Base-by-base conservation (phyloP, 768 basidiomycete genomes). In the Panaeolus papilionaceus region DNA sequence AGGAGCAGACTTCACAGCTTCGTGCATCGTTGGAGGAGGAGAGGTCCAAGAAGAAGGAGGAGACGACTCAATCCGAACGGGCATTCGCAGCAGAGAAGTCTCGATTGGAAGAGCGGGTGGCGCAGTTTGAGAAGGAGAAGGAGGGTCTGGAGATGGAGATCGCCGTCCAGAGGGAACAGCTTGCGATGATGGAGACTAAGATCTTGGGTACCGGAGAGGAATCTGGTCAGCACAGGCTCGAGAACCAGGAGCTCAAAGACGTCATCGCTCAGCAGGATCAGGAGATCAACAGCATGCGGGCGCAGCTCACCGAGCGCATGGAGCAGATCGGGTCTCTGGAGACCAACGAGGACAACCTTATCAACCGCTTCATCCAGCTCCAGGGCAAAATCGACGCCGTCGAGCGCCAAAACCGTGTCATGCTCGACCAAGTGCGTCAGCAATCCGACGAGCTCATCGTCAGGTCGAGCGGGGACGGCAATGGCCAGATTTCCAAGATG, bases 341-440 rank as follows among this genome's bases (percentile, higher is more conserved):
- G 33, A 63, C 61, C 47, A 69, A 68, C 44, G 68, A 71, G 65
- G 67, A 72, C 18, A 69, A 70, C 28, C 42, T 76, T 11, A 64
- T 70, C 16, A 67, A 71, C 11, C 71, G 75, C 33, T 70, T 75
- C 20, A 66, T 74, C 44, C 69, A 72, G 16, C 65, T 75, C 28
- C 75, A 72, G 39, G 63, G 67, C 20, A 71, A 64, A 64, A 47
- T 70, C 28, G 70, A 71, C 66, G 64, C 72, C 11, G 68, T 71
- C 26, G 71, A 73, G 38, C 75, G 79, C 23, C 76, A 75, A 28
- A 79, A 79, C 61, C 73, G 73, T 38, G 75, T 80, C 74, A 72
- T 79, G 47, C 67, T 77, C 61, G 79, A 79, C 49, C 79, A 81
- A 65, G 62, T 80, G 8, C 75, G 76, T 23, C 77, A 75, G 40